Base-by-base conservation (phyloP, 495 filamentous ascomycete genomes). In the Aspergillus bertholletiae region DNA sequence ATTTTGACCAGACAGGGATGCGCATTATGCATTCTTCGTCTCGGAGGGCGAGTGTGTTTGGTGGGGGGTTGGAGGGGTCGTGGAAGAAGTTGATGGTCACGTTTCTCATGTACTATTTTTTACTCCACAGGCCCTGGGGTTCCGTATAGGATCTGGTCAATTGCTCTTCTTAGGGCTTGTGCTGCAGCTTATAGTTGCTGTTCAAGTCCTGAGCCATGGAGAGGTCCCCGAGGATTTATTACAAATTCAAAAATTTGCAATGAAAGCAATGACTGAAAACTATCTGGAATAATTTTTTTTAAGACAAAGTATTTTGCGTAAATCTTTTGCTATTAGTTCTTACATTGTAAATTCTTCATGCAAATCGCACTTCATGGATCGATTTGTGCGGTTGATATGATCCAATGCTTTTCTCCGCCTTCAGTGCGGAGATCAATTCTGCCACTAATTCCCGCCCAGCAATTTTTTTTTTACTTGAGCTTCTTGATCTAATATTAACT, bases 61-160 rank as follows among this genome's bases (percentile, higher is more conserved):
- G 67, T 61, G 58, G 63, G 68, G 67, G 65, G 63, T 72, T 70
- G 71, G 64, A 66, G 57, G 69, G 59, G 48, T 58, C 45, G 59
- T 55, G 61, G 54, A 56, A 52, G 28, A 26, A 59, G 34, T 46
- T 32, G 6, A 22, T 50, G 54, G 49, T 56, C 49, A 39, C 22
- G 15, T 34, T 37, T 22, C 35, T 54, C 41, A 48, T 69, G 56
- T 57, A 54, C 50, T 54, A 18, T 53, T 39, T 45, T 55, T 47
- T 52, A 51, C 53, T 49, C 49, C 51, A 55, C 58, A 57, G 50
- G 41, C 64, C 62, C 58, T 63, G 57, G 62, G 45, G 52, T 61
- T 59, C 65, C 56, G 41, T 49, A 60, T 64, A 73, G 62, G 67
- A 52, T 59, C 69, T 75, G 73, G 73, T 77, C 73, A 77, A 77